These are phyloP conservation scores for Neurospora tetraspora DNA, from an alignment of 495 filamentous ascomycete species.

Conservation along the genomic window DNA sequence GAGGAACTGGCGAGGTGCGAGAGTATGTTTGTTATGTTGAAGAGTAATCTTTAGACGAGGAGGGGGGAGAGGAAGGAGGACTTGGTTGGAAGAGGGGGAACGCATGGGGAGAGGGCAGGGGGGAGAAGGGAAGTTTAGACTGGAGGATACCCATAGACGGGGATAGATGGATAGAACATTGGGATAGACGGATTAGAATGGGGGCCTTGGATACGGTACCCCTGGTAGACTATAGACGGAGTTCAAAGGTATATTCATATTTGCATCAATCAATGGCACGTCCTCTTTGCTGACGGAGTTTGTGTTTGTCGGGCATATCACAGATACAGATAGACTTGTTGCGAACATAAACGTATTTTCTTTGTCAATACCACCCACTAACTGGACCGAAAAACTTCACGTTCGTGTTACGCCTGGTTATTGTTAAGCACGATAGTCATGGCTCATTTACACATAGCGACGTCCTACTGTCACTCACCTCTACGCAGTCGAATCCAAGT, in stretches of 20 bases:
- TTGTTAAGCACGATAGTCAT: neutral
- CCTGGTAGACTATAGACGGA: neutral
- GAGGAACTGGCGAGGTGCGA: conserved; percentile 35
- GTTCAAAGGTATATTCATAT: neutral
- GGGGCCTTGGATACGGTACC: neutral
- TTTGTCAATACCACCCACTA: neutral
- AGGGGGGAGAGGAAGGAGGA: neutral
- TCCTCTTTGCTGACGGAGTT: neutral
- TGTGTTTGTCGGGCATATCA: neutral
- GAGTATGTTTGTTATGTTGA: conserved; percentile 33
- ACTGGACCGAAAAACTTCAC: neutral
- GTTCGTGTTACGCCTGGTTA: neutral
- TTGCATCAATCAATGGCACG: neutral
- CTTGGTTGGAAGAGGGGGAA: neutral
- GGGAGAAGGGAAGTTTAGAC: no score
- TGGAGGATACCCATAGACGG: neutral
- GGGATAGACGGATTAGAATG: neutral
- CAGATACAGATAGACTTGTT: neutral
- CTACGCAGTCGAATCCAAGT: no score
- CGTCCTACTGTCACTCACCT: no score
- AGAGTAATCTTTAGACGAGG: conserved; percentile 8
- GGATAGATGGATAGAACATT: neutral
- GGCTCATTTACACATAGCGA: no score
- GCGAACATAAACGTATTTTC: neutral
- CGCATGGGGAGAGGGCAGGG: no score